These are phyloP conservation scores for Magnaporthiopsis incrustans DNA, from an alignment of 2,329 filamentous ascomycete genomes.

Conservation along the genomic window DNA sequence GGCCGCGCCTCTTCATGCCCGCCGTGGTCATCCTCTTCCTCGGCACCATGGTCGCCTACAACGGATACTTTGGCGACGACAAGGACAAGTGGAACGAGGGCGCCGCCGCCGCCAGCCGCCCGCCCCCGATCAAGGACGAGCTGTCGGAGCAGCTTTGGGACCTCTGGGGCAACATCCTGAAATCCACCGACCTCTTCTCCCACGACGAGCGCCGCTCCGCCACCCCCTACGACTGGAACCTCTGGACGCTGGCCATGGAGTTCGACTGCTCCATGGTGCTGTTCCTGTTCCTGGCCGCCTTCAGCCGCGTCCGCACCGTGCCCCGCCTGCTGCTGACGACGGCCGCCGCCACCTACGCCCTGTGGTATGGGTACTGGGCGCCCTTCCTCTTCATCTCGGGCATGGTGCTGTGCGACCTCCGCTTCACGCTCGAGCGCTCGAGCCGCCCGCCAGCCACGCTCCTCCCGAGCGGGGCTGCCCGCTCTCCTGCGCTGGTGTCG, in stretches of 20 bases:
- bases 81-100: slow-evolving; percentile 2
- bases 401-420: slow-evolving; percentile 23
- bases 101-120: slow-evolving; percentile 10
- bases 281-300: slow-evolving; percentile 24
- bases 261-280: slow-evolving; percentile 27
- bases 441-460: not conserved
- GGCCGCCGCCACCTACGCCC: not conserved
- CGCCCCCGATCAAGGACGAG: slow-evolving; percentile 7
- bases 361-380: slow-evolving; percentile 20
- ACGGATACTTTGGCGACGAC: slow-evolving; percentile 11
- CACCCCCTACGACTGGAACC: slow-evolving; percentile 23
- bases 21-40: slow-evolving; percentile 11
- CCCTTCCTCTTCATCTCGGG: slow-evolving; percentile 22
- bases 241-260: slow-evolving; percentile 30
- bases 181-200: slow-evolving; percentile 22
- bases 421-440: slow-evolving; percentile 17
- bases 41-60: slow-evolving; percentile 9
- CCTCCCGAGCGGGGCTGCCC: not conserved
- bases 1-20: slow-evolving; percentile 15
- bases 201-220: slow-evolving; percentile 36
- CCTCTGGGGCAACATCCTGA: slow-evolving; percentile 10
- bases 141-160: slow-evolving; percentile 8
- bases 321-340: slow-evolving; percentile 13
- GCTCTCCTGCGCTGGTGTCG: too few species aligned
- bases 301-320: slow-evolving; percentile 16